Percentiles rank a stretch among this genome's conserved stretches.
phyloP scores from a whole-genome alignment of 2,329 filamentous ascomycete species.

The Cordyceps tenuipes region DNA sequence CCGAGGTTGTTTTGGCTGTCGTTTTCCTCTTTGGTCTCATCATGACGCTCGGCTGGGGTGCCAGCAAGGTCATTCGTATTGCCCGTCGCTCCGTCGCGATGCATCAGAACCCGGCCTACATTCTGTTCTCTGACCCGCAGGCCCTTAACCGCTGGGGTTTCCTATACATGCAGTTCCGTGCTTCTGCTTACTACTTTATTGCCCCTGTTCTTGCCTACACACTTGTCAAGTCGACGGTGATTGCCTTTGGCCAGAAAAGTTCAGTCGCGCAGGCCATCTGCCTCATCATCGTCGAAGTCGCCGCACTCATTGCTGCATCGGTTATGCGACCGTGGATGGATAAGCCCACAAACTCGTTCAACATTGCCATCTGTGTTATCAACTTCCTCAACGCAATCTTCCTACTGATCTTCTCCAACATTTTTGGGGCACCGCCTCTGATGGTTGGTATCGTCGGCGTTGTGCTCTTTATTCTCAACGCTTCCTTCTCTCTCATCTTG shows the following conservation, averaged over 20 bases:
- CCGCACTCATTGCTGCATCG: conserved; percentile 65
- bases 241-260: conserved; percentile 67
- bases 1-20: conserved; percentile 76
- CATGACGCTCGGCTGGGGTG: conserved; percentile 72
- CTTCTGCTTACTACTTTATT: conserved; percentile 92
- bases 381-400: conserved; percentile 91
- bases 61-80: conserved; percentile 81
- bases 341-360: conserved; percentile 95
- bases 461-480: conserved; percentile 81
- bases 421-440: conserved; percentile 76
- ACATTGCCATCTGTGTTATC: conserved; percentile 81
- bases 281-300: conserved; percentile 77
- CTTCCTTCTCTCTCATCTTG: conserved; percentile 72
- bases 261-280: conserved; percentile 71
- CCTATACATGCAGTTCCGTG: conserved; percentile 93
- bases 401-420: conserved; percentile 76
- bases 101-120: conserved; percentile 96
- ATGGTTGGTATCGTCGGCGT: conserved; percentile 86
- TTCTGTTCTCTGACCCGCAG: conserved; percentile 91
- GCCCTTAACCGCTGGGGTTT: conserved; percentile 97
- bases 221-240: conserved; percentile 81
- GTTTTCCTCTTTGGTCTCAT: conserved; percentile 81
- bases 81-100: conserved; percentile 81
- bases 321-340: conserved; percentile 97
- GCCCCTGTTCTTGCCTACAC: conserved; percentile 71